Evolutionary conservation across 176 grass and related monocot species (phyloP), one percentile per base, ranked within the genome.

Genomic region (Pharus latifolius): DNA sequence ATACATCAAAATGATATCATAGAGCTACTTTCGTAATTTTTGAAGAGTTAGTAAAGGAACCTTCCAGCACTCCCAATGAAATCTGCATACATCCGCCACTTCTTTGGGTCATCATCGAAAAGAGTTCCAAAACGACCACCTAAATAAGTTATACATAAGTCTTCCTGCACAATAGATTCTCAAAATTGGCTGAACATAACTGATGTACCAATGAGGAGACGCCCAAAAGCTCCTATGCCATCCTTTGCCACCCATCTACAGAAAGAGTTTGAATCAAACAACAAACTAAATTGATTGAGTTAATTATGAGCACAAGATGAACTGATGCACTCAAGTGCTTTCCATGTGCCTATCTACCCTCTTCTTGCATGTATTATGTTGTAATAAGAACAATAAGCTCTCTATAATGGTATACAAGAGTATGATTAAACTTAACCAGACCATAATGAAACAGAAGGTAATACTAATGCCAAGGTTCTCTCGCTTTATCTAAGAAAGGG

Each of bases 61-160:
- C 93, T 97, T 83, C 93, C 93, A 63, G 86, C 78, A 80, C 93
- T 92, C 63, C 93, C 93, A 80, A 97, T 90, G 46, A 97, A 82
- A 75, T 97, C 93, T 27, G 93, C 93, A 87, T 97, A 97, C 93
- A 97, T 97, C 65, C 93, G 83, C 93, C 93, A 97, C 37, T 83
- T 81, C 72, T 91, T 97, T 72, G 93, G 93, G 66, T 97, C 93
- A 70, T 97, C 86, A 48, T 97, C 93, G 70, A 97, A 96, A 84
- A 97, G 75, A 41, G 67, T 84, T 56, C 88, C 93, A 17, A 97
- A 97, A 16, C 86, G 83, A 24, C 89, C 93, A 80, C 93, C 89
- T 92, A 89, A 74, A 49, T 6, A 67, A 63, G 12, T 32, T 55
- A 78, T 81, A 32, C 5, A 27, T 80, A 59, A 79, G 61, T 60